These are phyloP conservation scores for Carex kokanica DNA, from an alignment of 176 grass and related monocot genomes.

Conservation along the genomic window DNA sequence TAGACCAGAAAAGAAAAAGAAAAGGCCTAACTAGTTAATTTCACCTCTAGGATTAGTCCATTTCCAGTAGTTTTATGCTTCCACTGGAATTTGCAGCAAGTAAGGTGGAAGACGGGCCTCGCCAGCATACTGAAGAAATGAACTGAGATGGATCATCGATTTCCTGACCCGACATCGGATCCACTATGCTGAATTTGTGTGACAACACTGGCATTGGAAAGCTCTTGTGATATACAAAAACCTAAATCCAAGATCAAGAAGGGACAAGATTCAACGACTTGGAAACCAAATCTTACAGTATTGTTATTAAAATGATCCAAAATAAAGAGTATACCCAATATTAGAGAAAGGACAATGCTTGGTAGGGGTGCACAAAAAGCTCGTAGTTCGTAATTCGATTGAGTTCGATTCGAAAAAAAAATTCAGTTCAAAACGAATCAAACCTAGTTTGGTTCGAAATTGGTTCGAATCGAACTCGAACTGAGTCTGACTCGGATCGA, in stretches of 20 bases:
- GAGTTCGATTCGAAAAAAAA: too few species aligned
- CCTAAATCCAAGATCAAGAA: conserved; percentile 40
- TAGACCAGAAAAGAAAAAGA: conserved; percentile 33
- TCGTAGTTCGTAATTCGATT: too few species aligned
- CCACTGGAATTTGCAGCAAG: conserved; percentile 91
- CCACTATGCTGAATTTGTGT: conserved; percentile 74
- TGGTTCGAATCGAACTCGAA: too few species aligned
- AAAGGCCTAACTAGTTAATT: conserved; percentile 35
- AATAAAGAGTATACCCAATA: neutral
- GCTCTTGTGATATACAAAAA: conserved; percentile 91
- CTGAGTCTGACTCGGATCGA: too few species aligned
- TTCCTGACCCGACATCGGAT: conserved; percentile 88
- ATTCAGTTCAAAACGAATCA: too few species aligned
- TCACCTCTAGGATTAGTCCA: conserved; percentile 47
- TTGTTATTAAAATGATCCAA: neutral
- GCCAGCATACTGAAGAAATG: conserved; percentile 94
- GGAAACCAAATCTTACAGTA: neutral
- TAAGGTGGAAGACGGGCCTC: conserved; percentile 67
- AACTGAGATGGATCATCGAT: conserved; percentile 77
- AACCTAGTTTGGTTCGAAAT: too few species aligned
- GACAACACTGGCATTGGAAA: conserved; percentile 93
- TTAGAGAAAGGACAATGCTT: neutral
- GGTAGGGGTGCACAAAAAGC: too few species aligned
- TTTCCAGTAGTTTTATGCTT: conserved; percentile 89
- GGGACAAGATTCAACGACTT: neutral